These are phyloP conservation scores for Chrysosporium keratinophilum DNA, from an alignment of 2,329 filamentous ascomycete genomes.

Conservation along the genomic window DNA sequence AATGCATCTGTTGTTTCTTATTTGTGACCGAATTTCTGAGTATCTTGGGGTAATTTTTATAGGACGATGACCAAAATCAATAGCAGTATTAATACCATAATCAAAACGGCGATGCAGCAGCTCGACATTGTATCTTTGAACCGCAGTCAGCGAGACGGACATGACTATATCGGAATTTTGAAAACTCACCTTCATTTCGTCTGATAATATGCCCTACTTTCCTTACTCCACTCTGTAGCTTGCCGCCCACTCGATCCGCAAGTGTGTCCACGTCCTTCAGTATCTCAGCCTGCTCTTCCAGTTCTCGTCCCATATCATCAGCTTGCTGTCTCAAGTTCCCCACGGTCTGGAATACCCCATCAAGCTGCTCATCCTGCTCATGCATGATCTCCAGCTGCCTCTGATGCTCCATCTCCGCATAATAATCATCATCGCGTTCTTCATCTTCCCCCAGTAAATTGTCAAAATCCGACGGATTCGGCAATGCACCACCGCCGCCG, in stretches of 20 bases:
- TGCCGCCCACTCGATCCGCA: constrained; percentile 76
- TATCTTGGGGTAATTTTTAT: constrained; percentile 34
- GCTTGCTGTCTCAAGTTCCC: constrained; percentile 84
- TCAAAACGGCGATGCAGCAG: constrained; percentile 82
- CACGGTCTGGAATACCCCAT: constrained; percentile 86
- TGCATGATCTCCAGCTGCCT: constrained; percentile 85
- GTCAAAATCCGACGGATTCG: constrained; percentile 50
- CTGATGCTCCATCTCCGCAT: constrained; percentile 78
- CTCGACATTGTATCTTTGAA: constrained; percentile 58
- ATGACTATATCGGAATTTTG: constrained; percentile 13
- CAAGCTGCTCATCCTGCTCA: constrained; percentile 86
- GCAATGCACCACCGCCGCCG: constrained; percentile 39
- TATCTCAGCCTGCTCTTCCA: constrained; percentile 89
- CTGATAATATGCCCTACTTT: constrained; percentile 76
- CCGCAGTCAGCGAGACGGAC: constrained; percentile 19
- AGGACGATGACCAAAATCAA: constrained; percentile 65
- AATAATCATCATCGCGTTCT: constrained; percentile 50
- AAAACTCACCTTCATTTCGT: constrained; percentile 66
- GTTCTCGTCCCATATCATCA: constrained; percentile 87
- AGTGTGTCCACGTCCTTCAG: constrained; percentile 74
- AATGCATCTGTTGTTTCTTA: constrained; percentile 5
- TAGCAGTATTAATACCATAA: constrained; percentile 77
- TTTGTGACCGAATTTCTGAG: neutral
- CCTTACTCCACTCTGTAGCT: constrained; percentile 75
- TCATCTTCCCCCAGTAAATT: constrained; percentile 29